phyloP scores from a whole-genome alignment of 257 asterid species.

The Henckelia pumila region DNA sequence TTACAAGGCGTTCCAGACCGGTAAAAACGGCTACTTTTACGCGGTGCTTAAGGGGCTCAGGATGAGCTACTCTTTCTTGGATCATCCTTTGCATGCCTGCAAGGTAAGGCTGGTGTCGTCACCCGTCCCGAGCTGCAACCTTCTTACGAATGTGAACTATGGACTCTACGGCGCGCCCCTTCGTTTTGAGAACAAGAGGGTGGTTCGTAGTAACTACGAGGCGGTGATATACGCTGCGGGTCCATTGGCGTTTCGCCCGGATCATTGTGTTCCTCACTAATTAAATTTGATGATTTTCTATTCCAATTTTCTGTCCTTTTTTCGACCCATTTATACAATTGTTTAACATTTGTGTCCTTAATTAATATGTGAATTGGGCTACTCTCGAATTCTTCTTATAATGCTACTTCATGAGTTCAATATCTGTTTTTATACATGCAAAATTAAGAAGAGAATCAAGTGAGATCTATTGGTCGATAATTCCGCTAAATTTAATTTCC shows the following conservation, averaged over 20 bases:
- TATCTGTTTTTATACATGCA: too few species aligned
- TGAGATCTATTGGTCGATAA: too few species aligned
- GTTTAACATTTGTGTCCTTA: constrained; percentile 9
- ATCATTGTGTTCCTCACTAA: constrained; percentile 45
- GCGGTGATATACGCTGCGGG: constrained; percentile 69
- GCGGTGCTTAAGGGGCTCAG: constrained; percentile 73
- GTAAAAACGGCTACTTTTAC: constrained; percentile 66
- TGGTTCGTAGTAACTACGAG: constrained; percentile 47
- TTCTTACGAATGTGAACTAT: constrained; percentile 63
- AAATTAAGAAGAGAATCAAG: too few species aligned
- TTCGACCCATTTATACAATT: background rate
- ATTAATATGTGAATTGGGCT: constrained; percentile 30
- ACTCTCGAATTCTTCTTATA: constrained; percentile 1
- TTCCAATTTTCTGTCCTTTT: constrained; percentile 6
- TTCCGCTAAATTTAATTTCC: too few species aligned
- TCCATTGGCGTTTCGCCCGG: constrained; percentile 81
- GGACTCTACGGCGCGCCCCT: constrained; percentile 77
- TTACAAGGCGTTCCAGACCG: constrained; percentile 66
- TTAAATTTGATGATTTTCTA: constrained; percentile 10
- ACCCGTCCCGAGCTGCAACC: constrained; percentile 50
- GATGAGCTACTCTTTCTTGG: constrained; percentile 63
- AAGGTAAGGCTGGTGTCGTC: constrained; percentile 68
- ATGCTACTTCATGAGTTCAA: constrained; percentile 22
- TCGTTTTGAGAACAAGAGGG: constrained; percentile 57
- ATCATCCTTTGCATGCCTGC: constrained; percentile 91